Evolutionary conservation across 345 rosid species (phyloP).

Genomic region (Erodium maritimum): DNA sequence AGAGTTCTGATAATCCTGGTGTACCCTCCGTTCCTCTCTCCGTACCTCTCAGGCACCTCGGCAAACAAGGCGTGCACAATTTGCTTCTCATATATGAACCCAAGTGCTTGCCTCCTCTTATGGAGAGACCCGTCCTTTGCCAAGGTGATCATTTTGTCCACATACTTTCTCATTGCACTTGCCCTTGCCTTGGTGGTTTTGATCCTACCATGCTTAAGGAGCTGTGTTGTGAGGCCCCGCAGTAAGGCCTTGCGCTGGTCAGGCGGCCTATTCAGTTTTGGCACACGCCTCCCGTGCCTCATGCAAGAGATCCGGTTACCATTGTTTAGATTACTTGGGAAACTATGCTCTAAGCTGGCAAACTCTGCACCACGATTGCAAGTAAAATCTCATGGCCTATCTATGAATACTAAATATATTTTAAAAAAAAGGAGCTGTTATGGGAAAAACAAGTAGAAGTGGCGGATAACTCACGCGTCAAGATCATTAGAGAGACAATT

Average conservation of each 20-base stretch:
- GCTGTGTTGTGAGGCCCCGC: constrained; percentile 88
- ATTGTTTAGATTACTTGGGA: constrained; percentile 28
- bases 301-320: constrained; percentile 61
- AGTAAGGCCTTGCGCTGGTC: constrained; percentile 79
- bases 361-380: constrained; percentile 35
- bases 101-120: constrained; percentile 81
- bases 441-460: no score
- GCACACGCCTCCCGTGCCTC: constrained; percentile 79
- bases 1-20: constrained; percentile 86
- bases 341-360: constrained; percentile 33
- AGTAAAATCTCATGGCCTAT: no score
- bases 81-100: constrained; percentile 83
- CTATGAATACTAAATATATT: no score
- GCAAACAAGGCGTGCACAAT: constrained; percentile 83
- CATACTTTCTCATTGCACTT: constrained; percentile 77
- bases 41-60: constrained; percentile 74
- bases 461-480: no score
- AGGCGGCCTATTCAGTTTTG: constrained; percentile 88
- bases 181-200: constrained; percentile 86
- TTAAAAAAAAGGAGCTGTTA: no score
- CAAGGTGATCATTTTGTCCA: constrained; percentile 85
- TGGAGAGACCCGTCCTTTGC: constrained; percentile 89
- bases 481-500: no score
- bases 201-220: constrained; percentile 76
- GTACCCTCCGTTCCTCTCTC: constrained; percentile 87